Conservation (phyloP, 2,329 filamentous ascomycete species). For the Apiospora sp. region DNA sequence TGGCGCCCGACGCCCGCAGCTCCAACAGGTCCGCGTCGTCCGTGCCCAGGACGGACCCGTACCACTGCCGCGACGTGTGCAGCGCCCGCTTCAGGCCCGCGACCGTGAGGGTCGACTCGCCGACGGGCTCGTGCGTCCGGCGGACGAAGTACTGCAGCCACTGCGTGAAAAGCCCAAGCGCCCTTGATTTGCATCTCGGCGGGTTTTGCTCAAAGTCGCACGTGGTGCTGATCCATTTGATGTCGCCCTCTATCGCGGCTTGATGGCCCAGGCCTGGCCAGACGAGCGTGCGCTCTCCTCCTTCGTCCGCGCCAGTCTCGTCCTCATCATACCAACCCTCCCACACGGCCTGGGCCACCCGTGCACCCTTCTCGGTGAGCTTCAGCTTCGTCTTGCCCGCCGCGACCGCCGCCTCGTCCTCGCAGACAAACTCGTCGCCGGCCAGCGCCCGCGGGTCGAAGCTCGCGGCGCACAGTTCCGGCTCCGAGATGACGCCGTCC, state of each 20-base stretch:
- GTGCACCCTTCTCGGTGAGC: constrained; percentile 1
- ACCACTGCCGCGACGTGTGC: constrained; percentile 23
- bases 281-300: neutral
- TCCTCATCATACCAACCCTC: neutral
- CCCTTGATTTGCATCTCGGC: neutral
- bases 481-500: constrained; percentile 18
- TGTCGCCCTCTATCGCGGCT: neutral
- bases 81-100: neutral
- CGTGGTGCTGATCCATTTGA: neutral
- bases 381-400: neutral
- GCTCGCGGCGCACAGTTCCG: neutral
- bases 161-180: neutral
- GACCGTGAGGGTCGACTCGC: neutral
- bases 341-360: neutral
- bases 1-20: neutral
- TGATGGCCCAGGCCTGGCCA: constrained; percentile 12
- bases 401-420: neutral
- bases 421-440: constrained; percentile 8
- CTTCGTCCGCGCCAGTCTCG: neutral
- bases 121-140: neutral
- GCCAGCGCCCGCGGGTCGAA: constrained; percentile 6
- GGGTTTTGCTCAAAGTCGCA: neutral
- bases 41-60: constrained; percentile 10
- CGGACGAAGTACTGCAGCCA: constrained; percentile 22
- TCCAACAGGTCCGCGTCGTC: constrained; percentile 10